Evolutionary conservation across 1,284 basidiomycete genomes (phyloP).

Genomic region (Coniferiporia weirii): DNA sequence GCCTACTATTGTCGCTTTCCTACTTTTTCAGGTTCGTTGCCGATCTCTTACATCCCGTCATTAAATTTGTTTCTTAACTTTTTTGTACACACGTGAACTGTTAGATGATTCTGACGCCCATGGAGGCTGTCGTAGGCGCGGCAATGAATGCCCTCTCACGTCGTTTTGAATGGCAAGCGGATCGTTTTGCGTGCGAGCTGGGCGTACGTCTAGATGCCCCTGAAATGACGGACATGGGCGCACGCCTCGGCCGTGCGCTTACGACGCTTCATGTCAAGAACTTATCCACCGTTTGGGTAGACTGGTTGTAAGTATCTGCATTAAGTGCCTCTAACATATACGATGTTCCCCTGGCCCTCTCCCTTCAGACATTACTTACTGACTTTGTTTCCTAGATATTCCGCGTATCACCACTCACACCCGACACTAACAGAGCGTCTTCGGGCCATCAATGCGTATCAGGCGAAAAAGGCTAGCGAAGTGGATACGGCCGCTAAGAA

Average conservation of each 20-base stretch:
- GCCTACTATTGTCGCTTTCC: slow-evolving; percentile 85
- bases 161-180: slow-evolving; percentile 87
- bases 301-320: slow-evolving; percentile 64
- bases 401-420: slow-evolving; percentile 90
- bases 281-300: slow-evolving; percentile 85
- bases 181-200: slow-evolving; percentile 73
- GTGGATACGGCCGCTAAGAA: slow-evolving; percentile 20
- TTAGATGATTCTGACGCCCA: slow-evolving; percentile 77
- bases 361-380: slow-evolving; percentile 7
- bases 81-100: too few relatives aligned
- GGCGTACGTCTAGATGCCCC: slow-evolving; percentile 32
- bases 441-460: slow-evolving; percentile 68
- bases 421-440: slow-evolving; percentile 86
- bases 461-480: slow-evolving; percentile 24
- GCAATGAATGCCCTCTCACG: slow-evolving; percentile 78
- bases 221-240: slow-evolving; percentile 67
- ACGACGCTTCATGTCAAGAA: slow-evolving; percentile 87
- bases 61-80: too few relatives aligned
- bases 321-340: too few relatives aligned
- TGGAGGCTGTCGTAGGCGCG: slow-evolving; percentile 76
- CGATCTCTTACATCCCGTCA: background rate
- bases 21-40: slow-evolving; percentile 68
- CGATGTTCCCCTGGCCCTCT: background rate
- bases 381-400: slow-evolving; percentile 49
- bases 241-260: slow-evolving; percentile 76